These are phyloP conservation scores for Apodospora peruviana DNA, from an alignment of 495 filamentous ascomycete genomes.

Conservation along the genomic window DNA sequence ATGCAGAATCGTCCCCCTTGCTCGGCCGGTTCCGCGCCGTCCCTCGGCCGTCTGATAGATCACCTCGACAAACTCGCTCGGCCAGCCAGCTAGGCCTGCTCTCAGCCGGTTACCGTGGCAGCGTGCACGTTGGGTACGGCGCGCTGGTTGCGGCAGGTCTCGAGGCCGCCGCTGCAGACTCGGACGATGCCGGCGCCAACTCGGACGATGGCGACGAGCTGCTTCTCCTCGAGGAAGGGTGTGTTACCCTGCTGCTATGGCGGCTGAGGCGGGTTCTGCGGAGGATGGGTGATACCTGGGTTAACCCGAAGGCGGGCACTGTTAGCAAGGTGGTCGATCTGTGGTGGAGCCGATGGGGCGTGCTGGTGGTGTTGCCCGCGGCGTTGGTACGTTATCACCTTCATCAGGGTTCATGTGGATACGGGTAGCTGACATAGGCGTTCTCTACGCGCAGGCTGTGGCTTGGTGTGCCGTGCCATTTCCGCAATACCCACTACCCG, in stretches of 20 bases:
- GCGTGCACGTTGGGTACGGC: conserved; percentile 46
- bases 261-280: conserved; percentile 30
- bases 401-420: background rate
- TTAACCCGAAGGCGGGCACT: conserved; percentile 47
- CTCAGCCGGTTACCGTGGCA: conserved; percentile 33
- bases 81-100: conserved; percentile 23
- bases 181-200: conserved; percentile 1
- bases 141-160: conserved; percentile 32
- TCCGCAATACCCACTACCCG: conserved; percentile 50
- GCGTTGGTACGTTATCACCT: conserved; percentile 41
- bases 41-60: conserved; percentile 22
- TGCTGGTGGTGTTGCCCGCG: conserved; percentile 53
- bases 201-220: conserved; percentile 14
- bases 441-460: conserved; percentile 38
- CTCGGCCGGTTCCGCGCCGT: conserved; percentile 58
- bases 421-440: background rate
- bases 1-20: conserved; percentile 43
- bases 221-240: conserved; percentile 25
- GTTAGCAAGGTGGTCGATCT: conserved; percentile 48
- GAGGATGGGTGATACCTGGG: conserved; percentile 45
- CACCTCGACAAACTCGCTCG: conserved; percentile 12
- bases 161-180: conserved; percentile 8
- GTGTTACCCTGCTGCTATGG: conserved; percentile 13
- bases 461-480: conserved; percentile 59
- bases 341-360: conserved; percentile 54